Conservation (phyloP, 345 rosid species). For the Eucalyptus grandis region DNA sequence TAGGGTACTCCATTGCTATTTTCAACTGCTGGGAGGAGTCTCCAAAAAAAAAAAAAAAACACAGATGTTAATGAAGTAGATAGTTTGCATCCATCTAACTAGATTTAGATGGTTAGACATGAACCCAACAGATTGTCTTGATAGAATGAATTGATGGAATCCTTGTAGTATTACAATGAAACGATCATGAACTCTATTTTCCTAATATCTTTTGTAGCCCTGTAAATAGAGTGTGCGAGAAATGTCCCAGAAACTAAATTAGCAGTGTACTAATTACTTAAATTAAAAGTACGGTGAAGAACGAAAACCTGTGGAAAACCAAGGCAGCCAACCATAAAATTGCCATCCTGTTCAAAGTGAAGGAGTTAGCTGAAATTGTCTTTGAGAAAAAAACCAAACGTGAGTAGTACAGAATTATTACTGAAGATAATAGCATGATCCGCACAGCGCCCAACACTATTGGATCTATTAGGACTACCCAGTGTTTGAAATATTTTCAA, state of each 20-base stretch:
- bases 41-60: neutral
- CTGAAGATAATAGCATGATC: neutral
- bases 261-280: neutral
- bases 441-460: neutral
- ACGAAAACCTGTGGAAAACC: conserved; percentile 74
- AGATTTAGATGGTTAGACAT: neutral
- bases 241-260: neutral
- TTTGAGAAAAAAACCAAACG: neutral
- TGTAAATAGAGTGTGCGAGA: neutral
- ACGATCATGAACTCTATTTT: neutral
- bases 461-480: neutral
- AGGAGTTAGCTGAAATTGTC: neutral
- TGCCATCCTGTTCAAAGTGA: conserved; percentile 54
- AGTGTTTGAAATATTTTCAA: neutral
- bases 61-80: neutral
- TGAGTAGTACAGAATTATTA: neutral
- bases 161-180: neutral
- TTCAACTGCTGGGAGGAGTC: neutral
- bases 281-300: neutral
- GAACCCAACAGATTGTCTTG: neutral
- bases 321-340: conserved; percentile 92
- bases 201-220: neutral
- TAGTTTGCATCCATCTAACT: neutral
- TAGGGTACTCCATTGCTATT: neutral
- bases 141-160: neutral